These are phyloP conservation scores for Mycena vitilis DNA, from an alignment of 768 basidiomycete genomes.

Conservation along the genomic window DNA sequence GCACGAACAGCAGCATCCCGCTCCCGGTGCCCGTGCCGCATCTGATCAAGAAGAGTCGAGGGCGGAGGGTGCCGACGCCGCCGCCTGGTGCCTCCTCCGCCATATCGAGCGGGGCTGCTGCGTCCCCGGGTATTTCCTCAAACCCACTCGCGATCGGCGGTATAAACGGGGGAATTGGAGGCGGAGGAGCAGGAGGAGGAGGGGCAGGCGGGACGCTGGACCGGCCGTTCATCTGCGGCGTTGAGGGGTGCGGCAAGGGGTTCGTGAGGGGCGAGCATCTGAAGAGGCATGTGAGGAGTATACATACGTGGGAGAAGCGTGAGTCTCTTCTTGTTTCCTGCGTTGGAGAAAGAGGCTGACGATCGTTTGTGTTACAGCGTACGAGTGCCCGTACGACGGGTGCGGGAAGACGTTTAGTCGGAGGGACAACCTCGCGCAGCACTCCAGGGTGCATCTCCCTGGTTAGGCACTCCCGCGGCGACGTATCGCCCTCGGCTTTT, in stretches of 20 bases:
- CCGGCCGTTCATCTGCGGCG: conserved; percentile 57
- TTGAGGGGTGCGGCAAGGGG: conserved; percentile 64
- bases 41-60: conserved; percentile 72
- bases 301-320: conserved; percentile 73
- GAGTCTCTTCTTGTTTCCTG: conserved; percentile 36
- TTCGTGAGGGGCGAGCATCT: conserved; percentile 68
- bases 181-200: background rate
- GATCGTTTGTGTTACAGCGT: conserved; percentile 8
- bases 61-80: conserved; percentile 62
- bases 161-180: too few species aligned
- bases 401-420: conserved; percentile 38
- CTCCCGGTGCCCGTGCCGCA: conserved; percentile 69
- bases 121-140: too few species aligned
- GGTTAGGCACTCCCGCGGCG: too few species aligned
- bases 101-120: too few species aligned
- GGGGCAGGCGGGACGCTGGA: background rate
- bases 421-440: conserved; percentile 38
- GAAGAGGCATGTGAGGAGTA: conserved; percentile 64
- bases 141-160: too few species aligned
- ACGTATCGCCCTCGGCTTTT: too few species aligned
- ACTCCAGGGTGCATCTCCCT: conserved; percentile 28
- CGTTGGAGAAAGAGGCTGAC: too few species aligned
- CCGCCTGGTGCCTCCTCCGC: too few species aligned
- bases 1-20: conserved; percentile 49
- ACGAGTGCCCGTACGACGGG: conserved; percentile 27